phyloP scores from a whole-genome alignment of 202 grass and related monocot species.

The Eragrostis tef region DNA sequence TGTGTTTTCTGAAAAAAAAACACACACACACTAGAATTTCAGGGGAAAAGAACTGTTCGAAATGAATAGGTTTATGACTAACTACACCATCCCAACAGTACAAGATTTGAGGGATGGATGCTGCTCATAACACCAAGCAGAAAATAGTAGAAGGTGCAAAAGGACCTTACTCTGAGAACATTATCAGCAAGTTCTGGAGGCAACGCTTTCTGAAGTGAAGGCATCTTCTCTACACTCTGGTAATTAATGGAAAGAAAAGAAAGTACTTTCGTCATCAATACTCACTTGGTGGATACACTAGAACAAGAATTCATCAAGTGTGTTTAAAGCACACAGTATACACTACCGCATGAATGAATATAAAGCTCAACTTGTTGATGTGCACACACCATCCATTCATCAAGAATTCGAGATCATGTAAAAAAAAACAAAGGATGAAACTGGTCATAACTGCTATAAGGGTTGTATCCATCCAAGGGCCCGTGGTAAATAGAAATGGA shows the following conservation, averaged over 20 bases:
- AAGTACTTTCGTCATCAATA: constrained; percentile 20
- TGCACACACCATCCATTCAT: constrained; percentile 3
- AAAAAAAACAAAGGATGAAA: background rate
- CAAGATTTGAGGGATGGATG: constrained; percentile 9
- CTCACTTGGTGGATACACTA: background rate
- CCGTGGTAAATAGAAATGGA: background rate
- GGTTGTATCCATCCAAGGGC: background rate
- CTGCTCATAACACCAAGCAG: background rate
- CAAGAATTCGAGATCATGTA: background rate
- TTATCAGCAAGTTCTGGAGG: constrained; percentile 92
- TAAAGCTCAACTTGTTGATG: background rate
- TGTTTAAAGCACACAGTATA: background rate
- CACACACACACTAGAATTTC: constrained; percentile 11
- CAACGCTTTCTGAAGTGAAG: constrained; percentile 84
- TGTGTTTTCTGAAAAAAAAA: constrained; percentile 32
- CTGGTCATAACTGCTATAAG: background rate
- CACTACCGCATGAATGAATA: constrained; percentile 14
- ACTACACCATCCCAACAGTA: constrained; percentile 26
- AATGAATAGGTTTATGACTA: constrained; percentile 32
- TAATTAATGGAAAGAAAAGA: constrained; percentile 29
- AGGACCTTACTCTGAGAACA: constrained; percentile 70
- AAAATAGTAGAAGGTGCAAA: background rate
- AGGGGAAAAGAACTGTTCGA: background rate
- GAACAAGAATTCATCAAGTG: constrained; percentile 25
- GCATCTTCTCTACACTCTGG: constrained; percentile 56